phyloP scores from a whole-genome alignment of 106 monocot species.

The Dactylorhiza incarnata region DNA sequence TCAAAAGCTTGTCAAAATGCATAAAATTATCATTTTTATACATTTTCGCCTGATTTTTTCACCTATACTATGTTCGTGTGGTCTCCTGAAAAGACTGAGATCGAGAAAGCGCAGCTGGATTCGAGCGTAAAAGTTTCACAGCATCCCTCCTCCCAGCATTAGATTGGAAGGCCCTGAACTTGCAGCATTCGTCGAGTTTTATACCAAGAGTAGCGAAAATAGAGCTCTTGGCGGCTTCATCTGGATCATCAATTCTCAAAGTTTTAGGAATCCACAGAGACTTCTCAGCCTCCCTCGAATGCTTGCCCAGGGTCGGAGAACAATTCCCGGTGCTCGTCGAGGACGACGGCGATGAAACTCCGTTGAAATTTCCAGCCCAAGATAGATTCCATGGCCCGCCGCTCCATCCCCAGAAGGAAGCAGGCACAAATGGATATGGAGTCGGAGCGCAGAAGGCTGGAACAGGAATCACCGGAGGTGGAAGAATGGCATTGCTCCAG shows the following conservation, averaged over 20 bases:
- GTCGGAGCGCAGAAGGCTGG: conserved; percentile 22
- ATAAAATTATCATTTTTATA: too few species aligned
- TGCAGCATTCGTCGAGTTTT: conserved; percentile 21
- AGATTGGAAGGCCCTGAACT: conserved; percentile 33
- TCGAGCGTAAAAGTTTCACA: conserved; percentile 1
- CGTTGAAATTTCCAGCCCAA: conserved; percentile 4
- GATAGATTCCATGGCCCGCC: conserved; percentile 15
- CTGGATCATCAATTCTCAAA: conserved; percentile 57
- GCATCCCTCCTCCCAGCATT: conserved; percentile 1
- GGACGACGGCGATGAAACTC: conserved; percentile 5
- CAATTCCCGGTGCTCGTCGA: conserved; percentile 4
- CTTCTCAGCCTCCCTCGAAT: conserved; percentile 30
- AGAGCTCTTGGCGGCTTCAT: conserved; percentile 57
- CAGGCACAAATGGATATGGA: conserved; percentile 30
- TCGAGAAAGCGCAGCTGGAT: conserved; percentile 19
- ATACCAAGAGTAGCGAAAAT: conserved; percentile 62
- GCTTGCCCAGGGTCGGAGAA: conserved; percentile 31
- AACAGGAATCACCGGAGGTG: conserved; percentile 20
- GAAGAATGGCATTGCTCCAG: conserved; percentile 24
- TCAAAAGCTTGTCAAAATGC: too few species aligned
- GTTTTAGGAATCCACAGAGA: conserved; percentile 58
- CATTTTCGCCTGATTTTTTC: too few species aligned
- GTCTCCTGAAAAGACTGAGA: conserved; percentile 22
- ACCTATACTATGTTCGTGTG: neutral
- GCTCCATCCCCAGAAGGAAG: conserved; percentile 29